phyloP scores from a whole-genome alignment of 257 asterid genomes.

The Salvia splendens region DNA sequence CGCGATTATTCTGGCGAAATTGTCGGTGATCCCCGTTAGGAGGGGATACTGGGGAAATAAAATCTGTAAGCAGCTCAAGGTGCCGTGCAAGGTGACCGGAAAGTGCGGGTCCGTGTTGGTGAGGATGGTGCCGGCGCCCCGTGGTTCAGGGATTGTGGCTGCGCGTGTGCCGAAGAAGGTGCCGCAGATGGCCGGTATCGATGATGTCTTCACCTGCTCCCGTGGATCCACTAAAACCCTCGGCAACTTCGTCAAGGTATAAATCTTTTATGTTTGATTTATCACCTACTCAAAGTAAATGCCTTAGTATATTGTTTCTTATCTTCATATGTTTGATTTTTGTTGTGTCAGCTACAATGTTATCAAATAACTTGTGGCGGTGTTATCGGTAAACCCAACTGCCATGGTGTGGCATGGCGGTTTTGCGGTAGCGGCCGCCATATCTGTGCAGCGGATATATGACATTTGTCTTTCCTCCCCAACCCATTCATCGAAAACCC shows the following conservation, averaged over 20 bases:
- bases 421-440: too few species aligned
- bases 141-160: slow-evolving; percentile 85
- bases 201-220: slow-evolving; percentile 74
- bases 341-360: too few species aligned
- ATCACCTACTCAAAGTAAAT: too few species aligned
- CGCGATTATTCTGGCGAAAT: slow-evolving; percentile 28
- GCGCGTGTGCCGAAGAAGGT: slow-evolving; percentile 87
- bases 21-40: slow-evolving; percentile 35
- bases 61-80: slow-evolving; percentile 78
- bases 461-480: too few species aligned
- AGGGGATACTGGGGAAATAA: slow-evolving; percentile 90
- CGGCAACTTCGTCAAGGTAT: slow-evolving; percentile 79
- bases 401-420: too few species aligned
- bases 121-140: slow-evolving; percentile 82
- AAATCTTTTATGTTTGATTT: neutral
- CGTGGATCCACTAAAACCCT: slow-evolving; percentile 88
- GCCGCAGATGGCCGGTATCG: slow-evolving; percentile 84
- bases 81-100: slow-evolving; percentile 85
- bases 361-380: too few species aligned
- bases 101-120: slow-evolving; percentile 83
- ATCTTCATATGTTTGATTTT: neutral
- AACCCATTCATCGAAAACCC: too few species aligned
- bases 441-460: too few species aligned
- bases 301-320: too few species aligned
- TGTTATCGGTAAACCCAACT: too few species aligned